Conservation (phyloP, 208 protist genomes). For the Leishmania tarentolae region DNA sequence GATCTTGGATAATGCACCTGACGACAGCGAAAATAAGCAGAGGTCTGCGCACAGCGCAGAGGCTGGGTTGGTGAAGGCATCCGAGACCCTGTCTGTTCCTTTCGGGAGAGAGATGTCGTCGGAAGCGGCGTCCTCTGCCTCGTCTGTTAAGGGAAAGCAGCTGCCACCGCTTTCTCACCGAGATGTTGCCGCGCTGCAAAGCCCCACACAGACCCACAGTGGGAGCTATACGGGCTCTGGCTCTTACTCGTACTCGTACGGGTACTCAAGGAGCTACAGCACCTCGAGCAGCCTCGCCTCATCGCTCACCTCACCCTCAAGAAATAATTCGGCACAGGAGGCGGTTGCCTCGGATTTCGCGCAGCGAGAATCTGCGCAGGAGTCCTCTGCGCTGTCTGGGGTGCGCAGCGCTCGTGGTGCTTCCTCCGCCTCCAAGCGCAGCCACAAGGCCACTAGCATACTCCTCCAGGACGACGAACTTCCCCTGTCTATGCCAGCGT, state of each 20-base stretch:
- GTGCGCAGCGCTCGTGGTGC: neutral
- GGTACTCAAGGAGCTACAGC: slow-evolving; percentile 12
- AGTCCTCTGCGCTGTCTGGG: neutral
- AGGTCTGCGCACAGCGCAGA: neutral
- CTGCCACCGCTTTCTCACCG: neutral
- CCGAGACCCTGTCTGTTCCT: neutral
- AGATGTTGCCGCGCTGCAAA: neutral
- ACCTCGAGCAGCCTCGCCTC: neutral
- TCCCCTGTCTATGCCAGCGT: slow-evolving; percentile 44
- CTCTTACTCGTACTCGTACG: slow-evolving; percentile 34
- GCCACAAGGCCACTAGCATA: slow-evolving; percentile 1
- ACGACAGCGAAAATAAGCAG: neutral
- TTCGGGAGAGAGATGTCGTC: neutral
- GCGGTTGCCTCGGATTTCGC: neutral
- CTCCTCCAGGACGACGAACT: slow-evolving; percentile 27
- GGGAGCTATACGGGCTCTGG: slow-evolving; percentile 18
- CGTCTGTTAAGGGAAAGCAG: neutral
- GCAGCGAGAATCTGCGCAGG: neutral
- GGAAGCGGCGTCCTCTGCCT: neutral
- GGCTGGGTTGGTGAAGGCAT: neutral
- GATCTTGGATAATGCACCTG: neutral
- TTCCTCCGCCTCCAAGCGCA: slow-evolving; percentile 6
- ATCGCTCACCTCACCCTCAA: neutral
- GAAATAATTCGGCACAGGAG: neutral
- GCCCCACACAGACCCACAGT: slow-evolving; percentile 2